Evolutionary conservation across 768 basidiomycete species (phyloP).

Genomic region (Amanita subjunquillea): DNA sequence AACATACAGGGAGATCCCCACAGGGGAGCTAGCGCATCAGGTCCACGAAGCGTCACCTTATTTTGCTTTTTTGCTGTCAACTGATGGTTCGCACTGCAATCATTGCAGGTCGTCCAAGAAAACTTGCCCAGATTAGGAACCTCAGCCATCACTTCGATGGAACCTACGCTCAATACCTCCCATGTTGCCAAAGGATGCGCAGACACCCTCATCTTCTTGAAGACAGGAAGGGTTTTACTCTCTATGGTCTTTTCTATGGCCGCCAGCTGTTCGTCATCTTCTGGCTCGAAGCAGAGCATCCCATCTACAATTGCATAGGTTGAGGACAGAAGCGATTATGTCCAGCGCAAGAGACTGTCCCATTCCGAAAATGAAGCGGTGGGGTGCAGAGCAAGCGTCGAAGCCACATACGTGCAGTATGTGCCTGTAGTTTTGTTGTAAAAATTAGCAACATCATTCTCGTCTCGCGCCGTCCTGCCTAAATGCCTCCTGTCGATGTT

Average conservation of each 20-base stretch:
- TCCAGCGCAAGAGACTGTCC: slow-evolving; percentile 9
- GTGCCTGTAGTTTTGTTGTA: background rate
- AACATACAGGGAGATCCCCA: too few species aligned
- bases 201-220: slow-evolving; percentile 3
- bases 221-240: slow-evolving; percentile 2
- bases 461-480: background rate
- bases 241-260: slow-evolving; percentile 6
- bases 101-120: slow-evolving; percentile 9
- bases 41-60: too few species aligned
- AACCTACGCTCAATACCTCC: slow-evolving; percentile 8
- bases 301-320: slow-evolving; percentile 10
- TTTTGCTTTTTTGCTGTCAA: too few species aligned
- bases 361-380: slow-evolving; percentile 10
- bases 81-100: too few species aligned
- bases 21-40: too few species aligned
- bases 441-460: background rate
- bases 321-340: slow-evolving; percentile 6
- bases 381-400: background rate
- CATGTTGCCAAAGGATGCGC: slow-evolving; percentile 8
- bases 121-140: slow-evolving; percentile 11
- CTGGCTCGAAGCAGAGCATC: slow-evolving; percentile 2
- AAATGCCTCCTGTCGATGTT: too few species aligned
- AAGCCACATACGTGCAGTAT: background rate
- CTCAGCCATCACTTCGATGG: slow-evolving; percentile 7
- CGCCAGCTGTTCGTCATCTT: slow-evolving; percentile 1